Conservation (phyloP, 441 rosid species). For the Bruguiera hainesii region DNA sequence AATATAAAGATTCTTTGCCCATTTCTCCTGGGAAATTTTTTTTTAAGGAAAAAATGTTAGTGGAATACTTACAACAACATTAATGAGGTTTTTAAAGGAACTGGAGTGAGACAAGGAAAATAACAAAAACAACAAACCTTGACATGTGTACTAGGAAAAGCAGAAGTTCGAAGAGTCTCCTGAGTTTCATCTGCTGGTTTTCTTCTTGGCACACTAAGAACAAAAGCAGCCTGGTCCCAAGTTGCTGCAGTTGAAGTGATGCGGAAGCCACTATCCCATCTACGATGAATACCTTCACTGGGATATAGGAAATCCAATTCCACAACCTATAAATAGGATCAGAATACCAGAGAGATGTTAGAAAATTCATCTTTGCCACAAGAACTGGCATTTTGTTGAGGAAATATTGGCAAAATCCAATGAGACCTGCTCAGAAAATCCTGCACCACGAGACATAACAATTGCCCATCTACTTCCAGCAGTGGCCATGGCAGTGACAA, state of each 20-base stretch:
- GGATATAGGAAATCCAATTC: slow-evolving; percentile 95
- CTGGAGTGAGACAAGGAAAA: neutral
- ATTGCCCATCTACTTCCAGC: slow-evolving; percentile 95
- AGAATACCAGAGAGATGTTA: neutral
- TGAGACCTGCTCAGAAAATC: slow-evolving; percentile 77
- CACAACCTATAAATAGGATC: slow-evolving; percentile 53
- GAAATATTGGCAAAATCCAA: slow-evolving; percentile 14
- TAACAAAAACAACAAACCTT: slow-evolving; percentile 45
- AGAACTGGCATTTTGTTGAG: slow-evolving; percentile 4
- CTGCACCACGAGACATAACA: slow-evolving; percentile 93
- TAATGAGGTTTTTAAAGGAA: neutral
- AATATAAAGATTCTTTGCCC: slow-evolving; percentile 31
- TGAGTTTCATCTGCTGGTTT: slow-evolving; percentile 84
- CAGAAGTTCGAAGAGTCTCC: slow-evolving; percentile 89
- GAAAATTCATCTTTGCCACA: slow-evolving; percentile 6
- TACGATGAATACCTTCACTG: slow-evolving; percentile 91
- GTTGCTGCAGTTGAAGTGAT: slow-evolving; percentile 93
- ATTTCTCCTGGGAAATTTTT: slow-evolving; percentile 26
- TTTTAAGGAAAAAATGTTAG: neutral
- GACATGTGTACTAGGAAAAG: slow-evolving; percentile 92
- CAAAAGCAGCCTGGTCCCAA: slow-evolving; percentile 86
- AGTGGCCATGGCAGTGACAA: slow-evolving; percentile 94
- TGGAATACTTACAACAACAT: neutral
- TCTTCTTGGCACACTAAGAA: slow-evolving; percentile 84
- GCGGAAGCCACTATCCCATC: slow-evolving; percentile 94